These are phyloP conservation scores for Aspergillus biplanus DNA, from an alignment of 495 filamentous ascomycete genomes.

Conservation along the genomic window DNA sequence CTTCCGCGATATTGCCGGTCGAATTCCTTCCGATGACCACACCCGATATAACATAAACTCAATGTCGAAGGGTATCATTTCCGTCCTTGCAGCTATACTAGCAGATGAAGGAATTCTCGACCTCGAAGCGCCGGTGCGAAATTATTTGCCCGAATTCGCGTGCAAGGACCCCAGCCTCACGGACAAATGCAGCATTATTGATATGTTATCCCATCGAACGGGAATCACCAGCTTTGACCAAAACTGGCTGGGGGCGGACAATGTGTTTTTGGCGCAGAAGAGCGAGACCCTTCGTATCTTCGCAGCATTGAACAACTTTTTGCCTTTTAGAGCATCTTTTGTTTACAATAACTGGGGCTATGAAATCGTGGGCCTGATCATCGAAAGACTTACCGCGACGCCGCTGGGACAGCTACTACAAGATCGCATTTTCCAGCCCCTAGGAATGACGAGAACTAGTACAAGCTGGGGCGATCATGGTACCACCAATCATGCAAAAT, in stretches of 20 bases:
- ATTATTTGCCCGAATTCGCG: background rate
- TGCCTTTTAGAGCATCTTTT: background rate
- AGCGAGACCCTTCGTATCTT: background rate
- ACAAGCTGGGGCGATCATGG: background rate
- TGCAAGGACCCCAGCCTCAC: background rate
- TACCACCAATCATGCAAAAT: background rate
- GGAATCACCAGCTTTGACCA: background rate
- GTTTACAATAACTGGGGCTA: background rate
- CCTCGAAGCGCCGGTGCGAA: background rate
- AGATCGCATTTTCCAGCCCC: background rate
- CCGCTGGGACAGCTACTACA: background rate
- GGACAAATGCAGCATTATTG: background rate
- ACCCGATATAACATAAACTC: background rate
- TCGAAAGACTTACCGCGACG: background rate
- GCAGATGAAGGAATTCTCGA: background rate
- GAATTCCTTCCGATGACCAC: background rate
- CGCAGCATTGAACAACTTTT: background rate
- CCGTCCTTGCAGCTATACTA: background rate
- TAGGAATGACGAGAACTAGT: background rate
- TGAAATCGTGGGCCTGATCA: background rate
- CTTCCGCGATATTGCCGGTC: background rate
- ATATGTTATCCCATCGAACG: background rate
- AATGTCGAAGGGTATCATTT: background rate
- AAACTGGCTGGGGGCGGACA: background rate
- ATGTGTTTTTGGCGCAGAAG: background rate